Evolutionary conservation across 78 protist species (phyloP).

Genomic region (Chrysochromulina parva): DNA sequence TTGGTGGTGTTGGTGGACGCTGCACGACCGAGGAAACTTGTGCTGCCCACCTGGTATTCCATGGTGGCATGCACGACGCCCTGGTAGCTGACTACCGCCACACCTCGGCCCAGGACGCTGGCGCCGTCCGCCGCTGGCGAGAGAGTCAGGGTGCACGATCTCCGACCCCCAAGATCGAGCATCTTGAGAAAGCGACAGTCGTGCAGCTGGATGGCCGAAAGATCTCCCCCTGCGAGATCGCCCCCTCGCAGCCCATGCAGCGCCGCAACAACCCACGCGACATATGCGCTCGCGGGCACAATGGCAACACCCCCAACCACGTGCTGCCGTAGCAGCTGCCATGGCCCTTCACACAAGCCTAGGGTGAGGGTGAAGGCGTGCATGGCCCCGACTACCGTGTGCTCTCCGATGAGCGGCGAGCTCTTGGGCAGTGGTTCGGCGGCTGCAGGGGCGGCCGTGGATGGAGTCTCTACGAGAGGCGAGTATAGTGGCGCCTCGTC

Average conservation of each 20-base stretch:
- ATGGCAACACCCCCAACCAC: not conserved
- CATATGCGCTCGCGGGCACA: not conserved
- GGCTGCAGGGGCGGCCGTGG: no score
- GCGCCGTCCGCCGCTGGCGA: no score
- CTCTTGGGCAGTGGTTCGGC: not conserved
- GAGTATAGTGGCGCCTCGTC: no score
- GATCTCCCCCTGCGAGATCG: no score
- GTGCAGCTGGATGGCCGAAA: no score
- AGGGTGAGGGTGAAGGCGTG: no score
- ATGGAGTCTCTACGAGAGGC: no score
- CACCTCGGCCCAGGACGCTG: not conserved
- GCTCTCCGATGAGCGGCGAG: not conserved
- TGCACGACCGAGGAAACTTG: not conserved
- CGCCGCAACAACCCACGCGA: not conserved
- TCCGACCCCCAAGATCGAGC: no score
- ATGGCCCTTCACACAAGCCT: not conserved
- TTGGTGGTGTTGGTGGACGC: no score
- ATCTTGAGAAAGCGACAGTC: no score
- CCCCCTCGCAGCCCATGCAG: not conserved
- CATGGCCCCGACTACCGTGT: not conserved
- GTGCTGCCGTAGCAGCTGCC: not conserved
- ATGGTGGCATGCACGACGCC: not conserved
- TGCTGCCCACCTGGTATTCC: not conserved
- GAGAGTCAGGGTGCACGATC: no score
- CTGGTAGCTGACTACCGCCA: not conserved